These are phyloP conservation scores for Linum lewisii DNA, from an alignment of 345 rosid genomes.

Conservation along the genomic window DNA sequence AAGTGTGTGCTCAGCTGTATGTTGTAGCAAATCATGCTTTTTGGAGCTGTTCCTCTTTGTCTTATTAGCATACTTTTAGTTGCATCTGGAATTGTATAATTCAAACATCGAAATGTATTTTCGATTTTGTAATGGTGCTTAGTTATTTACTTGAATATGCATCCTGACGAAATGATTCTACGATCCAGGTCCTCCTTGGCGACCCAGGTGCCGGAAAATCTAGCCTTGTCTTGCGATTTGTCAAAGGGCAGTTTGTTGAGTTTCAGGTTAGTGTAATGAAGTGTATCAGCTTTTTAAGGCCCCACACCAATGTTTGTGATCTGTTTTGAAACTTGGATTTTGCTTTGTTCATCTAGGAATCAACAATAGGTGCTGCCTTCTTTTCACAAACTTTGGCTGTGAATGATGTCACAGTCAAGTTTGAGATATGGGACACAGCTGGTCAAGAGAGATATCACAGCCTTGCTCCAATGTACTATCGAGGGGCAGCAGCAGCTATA, in stretches of 20 bases:
- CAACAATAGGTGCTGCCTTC: constrained; percentile 46
- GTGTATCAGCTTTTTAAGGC: background rate
- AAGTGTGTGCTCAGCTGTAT: background rate
- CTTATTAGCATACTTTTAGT: background rate
- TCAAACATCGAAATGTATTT: too few species aligned
- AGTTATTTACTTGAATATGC: background rate
- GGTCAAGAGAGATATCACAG: constrained; percentile 45
- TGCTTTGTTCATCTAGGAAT: constrained; percentile 22
- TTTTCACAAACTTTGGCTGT: constrained; percentile 37
- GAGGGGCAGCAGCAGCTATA: constrained; percentile 41
- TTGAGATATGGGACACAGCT: constrained; percentile 47
- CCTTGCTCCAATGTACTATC: constrained; percentile 48
- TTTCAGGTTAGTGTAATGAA: constrained; percentile 31
- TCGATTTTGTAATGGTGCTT: background rate
- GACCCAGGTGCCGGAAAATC: constrained; percentile 71
- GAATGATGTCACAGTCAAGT: constrained; percentile 38
- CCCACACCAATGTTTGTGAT: background rate
- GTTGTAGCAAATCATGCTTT: background rate
- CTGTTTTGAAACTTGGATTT: background rate
- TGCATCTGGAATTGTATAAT: background rate
- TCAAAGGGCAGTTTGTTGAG: constrained; percentile 55
- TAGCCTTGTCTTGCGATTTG: constrained; percentile 52
- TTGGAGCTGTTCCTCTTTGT: background rate
- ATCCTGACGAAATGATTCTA: background rate
- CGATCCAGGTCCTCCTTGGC: constrained; percentile 48